Conservation (phyloP, 2,329 filamentous ascomycete genomes). For the Colletotrichum tamarilloi region DNA sequence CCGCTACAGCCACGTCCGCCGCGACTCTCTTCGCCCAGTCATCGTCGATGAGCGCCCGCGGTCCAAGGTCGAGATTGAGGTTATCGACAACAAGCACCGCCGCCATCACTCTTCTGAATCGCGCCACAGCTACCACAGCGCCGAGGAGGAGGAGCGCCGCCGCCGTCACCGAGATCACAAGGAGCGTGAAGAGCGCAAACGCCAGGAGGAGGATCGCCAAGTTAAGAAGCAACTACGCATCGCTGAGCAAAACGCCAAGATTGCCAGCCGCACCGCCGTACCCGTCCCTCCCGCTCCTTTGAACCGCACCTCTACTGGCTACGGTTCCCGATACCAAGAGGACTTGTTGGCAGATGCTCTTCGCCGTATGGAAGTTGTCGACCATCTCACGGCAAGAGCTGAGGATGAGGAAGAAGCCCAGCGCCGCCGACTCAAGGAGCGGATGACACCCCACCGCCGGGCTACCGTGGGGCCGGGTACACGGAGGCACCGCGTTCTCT, state of each 20-base stretch:
- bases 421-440: slow-evolving; percentile 51
- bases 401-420: slow-evolving; percentile 52
- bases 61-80: slow-evolving; percentile 49
- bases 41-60: slow-evolving; percentile 52
- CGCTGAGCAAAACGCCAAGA: slow-evolving; percentile 54
- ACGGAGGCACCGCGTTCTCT: slow-evolving; percentile 48
- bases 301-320: slow-evolving; percentile 28
- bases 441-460: slow-evolving; percentile 51
- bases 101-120: slow-evolving; percentile 51
- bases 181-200: slow-evolving; percentile 40
- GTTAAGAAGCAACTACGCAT: slow-evolving; percentile 47
- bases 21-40: slow-evolving; percentile 44
- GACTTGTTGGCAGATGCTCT: slow-evolving; percentile 50
- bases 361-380: slow-evolving; percentile 44
- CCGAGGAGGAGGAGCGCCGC: slow-evolving; percentile 42
- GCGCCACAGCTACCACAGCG: slow-evolving; percentile 44
- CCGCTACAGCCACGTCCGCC: slow-evolving; percentile 37
- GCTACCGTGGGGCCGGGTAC: slow-evolving; percentile 50
- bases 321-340: slow-evolving; percentile 38
- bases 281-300: slow-evolving; percentile 34
- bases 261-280: slow-evolving; percentile 50
- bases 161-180: slow-evolving; percentile 37
- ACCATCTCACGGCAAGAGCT: slow-evolving; percentile 36
- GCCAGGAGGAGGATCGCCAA: slow-evolving; percentile 43
- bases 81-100: slow-evolving; percentile 45